Conservation (phyloP, 192 early-diverging fungal genomes). For the Coemansia sp. region DNA sequence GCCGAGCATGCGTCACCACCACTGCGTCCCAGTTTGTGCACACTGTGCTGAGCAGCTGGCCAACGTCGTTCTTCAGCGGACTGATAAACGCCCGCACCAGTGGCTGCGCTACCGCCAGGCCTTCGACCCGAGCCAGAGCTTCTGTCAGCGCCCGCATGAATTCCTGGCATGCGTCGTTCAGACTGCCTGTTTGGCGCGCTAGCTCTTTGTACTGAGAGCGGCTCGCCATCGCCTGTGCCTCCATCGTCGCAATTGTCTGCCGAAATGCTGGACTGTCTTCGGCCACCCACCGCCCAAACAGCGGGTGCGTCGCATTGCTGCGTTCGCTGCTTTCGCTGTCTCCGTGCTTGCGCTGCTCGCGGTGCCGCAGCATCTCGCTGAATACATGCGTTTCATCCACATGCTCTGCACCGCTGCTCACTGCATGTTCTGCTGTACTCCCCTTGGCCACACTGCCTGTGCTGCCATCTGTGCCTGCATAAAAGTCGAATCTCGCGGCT, state of each 20-base stretch:
- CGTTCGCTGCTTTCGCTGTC: slow-evolving; percentile 5
- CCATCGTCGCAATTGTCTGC: slow-evolving; percentile 28
- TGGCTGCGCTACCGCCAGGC: slow-evolving; percentile 30
- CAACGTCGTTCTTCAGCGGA: slow-evolving; percentile 37
- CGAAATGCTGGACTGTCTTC: slow-evolving; percentile 52
- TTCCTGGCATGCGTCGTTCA: slow-evolving; percentile 37
- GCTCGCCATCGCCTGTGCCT: slow-evolving; percentile 27
- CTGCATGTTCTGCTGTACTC: background rate
- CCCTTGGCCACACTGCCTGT: background rate
- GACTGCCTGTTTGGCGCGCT: slow-evolving; percentile 17
- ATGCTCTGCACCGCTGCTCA: background rate
- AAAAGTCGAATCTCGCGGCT: slow-evolving; percentile 3
- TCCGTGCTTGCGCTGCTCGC: slow-evolving; percentile 1
- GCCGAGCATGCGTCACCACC: slow-evolving; percentile 22
- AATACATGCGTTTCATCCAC: slow-evolving; percentile 30
- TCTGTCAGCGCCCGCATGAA: slow-evolving; percentile 42
- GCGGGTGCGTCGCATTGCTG: slow-evolving; percentile 23
- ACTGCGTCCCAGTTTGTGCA: slow-evolving; percentile 49
- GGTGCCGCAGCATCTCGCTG: slow-evolving; percentile 29
- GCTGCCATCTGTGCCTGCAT: background rate
- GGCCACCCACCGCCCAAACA: slow-evolving; percentile 45
- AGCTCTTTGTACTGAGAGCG: slow-evolving; percentile 44
- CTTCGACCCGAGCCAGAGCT: slow-evolving; percentile 4
- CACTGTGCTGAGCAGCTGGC: slow-evolving; percentile 35
- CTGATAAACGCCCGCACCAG: slow-evolving; percentile 23